phyloP scores from a whole-genome alignment of 345 rosid genomes.

The Lenwebbia sp. region DNA sequence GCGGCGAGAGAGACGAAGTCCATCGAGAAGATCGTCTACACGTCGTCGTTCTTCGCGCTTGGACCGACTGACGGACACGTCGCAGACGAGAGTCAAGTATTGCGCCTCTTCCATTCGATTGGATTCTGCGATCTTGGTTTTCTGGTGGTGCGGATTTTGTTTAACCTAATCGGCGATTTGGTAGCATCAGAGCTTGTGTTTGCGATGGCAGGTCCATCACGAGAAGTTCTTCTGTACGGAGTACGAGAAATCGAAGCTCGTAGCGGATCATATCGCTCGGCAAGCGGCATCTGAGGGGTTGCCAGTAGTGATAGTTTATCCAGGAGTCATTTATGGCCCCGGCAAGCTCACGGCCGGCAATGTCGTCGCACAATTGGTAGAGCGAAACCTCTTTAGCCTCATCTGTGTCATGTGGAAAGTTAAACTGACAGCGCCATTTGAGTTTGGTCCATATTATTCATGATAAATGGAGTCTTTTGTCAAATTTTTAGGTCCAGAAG shows the following conservation, averaged over 20 bases:
- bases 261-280: constrained; percentile 67
- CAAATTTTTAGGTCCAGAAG: not conserved
- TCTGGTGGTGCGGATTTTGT: not conserved
- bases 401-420: not conserved
- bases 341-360: constrained; percentile 84
- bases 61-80: constrained; percentile 76
- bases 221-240: constrained; percentile 72
- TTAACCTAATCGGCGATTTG: not conserved
- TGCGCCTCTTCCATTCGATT: not conserved
- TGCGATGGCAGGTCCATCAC: constrained; percentile 34
- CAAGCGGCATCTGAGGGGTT: constrained; percentile 61
- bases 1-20: constrained; percentile 50
- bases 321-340: constrained; percentile 80
- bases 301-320: constrained; percentile 59
- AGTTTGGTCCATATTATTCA: not conserved
- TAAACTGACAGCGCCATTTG: not conserved
- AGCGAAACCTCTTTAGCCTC: not conserved
- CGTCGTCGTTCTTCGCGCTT: constrained; percentile 85
- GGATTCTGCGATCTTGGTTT: not conserved
- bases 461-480: not conserved
- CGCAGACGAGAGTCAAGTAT: constrained; percentile 70
- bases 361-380: constrained; percentile 61
- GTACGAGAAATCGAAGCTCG: constrained; percentile 71
- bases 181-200: not conserved
- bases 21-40: constrained; percentile 55